A percentile compares a stretch with the other conserved stretches of the same genome.
Evolutionary conservation across 2,329 filamentous ascomycete species (phyloP).

Genomic region (Colletotrichum sansevieriae): DNA sequence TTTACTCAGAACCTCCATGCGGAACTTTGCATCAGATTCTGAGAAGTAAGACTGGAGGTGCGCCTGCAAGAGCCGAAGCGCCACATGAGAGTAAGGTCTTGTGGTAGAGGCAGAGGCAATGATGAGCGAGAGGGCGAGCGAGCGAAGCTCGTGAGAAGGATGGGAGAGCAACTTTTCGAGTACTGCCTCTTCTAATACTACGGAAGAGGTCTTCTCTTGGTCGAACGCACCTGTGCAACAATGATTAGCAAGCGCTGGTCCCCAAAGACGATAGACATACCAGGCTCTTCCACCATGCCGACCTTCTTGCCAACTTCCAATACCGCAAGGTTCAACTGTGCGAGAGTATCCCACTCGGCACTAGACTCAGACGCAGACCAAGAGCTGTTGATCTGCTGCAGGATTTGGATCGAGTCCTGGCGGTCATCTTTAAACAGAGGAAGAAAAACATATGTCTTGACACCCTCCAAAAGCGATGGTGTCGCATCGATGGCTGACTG

Average conservation of each 20-base stretch:
- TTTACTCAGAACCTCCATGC: conserved; percentile 82
- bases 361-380: conserved; percentile 60
- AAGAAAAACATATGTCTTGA: conserved; percentile 75
- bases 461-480: conserved; percentile 67
- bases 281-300: conserved; percentile 77
- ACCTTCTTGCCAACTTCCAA: conserved; percentile 79
- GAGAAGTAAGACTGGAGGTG: conserved; percentile 81
- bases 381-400: conserved; percentile 68
- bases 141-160: conserved; percentile 74
- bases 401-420: conserved; percentile 65
- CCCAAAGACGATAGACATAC: conserved; percentile 51
- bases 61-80: conserved; percentile 72
- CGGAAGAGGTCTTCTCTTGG: conserved; percentile 39
- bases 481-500: conserved; percentile 62
- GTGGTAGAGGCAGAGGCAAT: conserved; percentile 82
- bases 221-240: conserved; percentile 19
- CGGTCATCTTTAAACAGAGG: conserved; percentile 72
- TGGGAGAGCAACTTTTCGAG: conserved; percentile 67
- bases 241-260: background rate
- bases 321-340: conserved; percentile 74
- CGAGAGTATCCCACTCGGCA: conserved; percentile 63
- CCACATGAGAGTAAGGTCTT: conserved; percentile 74
- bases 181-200: conserved; percentile 56
- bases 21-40: conserved; percentile 87
- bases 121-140: conserved; percentile 85